Evolutionary conservation across 805 yeast genomes (phyloP).

Genomic region (Candida ponderosae): DNA sequence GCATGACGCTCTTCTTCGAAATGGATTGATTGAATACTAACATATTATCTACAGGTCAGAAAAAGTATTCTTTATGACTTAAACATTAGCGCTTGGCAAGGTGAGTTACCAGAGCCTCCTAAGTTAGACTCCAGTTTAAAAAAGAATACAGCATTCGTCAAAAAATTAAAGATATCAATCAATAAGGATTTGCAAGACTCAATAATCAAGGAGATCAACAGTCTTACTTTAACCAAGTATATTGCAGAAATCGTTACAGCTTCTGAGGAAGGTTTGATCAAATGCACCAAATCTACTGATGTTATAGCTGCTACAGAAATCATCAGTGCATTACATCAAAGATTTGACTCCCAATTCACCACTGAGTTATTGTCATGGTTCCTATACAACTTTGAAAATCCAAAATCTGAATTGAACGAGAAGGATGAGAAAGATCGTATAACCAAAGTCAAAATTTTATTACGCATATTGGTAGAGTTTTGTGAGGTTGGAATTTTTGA

Average conservation of each 20-base stretch:
- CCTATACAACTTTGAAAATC: constrained; percentile 31
- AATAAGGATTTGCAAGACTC: constrained; percentile 39
- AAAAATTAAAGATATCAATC: constrained; percentile 53
- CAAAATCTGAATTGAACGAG: constrained; percentile 18
- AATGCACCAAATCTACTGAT: constrained; percentile 48
- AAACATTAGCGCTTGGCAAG: constrained; percentile 16
- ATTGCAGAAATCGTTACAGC: constrained; percentile 61
- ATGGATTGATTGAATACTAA: no score
- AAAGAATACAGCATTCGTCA: constrained; percentile 74
- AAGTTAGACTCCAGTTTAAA: constrained; percentile 67
- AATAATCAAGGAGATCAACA: constrained; percentile 51
- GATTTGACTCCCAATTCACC: constrained; percentile 53
- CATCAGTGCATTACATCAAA: constrained; percentile 66
- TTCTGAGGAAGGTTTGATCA: constrained; percentile 51
- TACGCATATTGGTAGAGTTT: constrained; percentile 51
- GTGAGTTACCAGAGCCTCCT: constrained; percentile 7
- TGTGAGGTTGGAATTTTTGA: constrained; percentile 49
- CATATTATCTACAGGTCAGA: neutral
- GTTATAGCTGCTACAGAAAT: constrained; percentile 58
- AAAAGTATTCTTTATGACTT: no score
- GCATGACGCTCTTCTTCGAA: neutral
- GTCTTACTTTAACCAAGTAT: constrained; percentile 66
- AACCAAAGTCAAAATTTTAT: constrained; percentile 34
- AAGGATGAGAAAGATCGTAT: constrained; percentile 37
- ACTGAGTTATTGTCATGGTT: constrained; percentile 36